These are phyloP conservation scores for Barbarea vulgaris DNA, from an alignment of 345 rosid species.

Conservation along the genomic window DNA sequence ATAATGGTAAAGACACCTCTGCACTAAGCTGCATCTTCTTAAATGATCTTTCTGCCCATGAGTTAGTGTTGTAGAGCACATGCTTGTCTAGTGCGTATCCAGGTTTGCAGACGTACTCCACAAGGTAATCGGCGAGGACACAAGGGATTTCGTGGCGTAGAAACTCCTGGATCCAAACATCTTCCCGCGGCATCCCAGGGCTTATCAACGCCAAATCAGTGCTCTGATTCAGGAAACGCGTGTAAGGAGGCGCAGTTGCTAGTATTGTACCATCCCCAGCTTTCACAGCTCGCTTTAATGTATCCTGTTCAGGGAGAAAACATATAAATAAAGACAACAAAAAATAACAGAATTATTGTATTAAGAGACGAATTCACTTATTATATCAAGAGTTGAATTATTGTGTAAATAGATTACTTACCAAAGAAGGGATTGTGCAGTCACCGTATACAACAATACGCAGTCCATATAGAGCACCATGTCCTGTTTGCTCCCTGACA, in stretches of 20 bases:
- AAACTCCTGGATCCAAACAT: slow-evolving; percentile 88
- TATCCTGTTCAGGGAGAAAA: slow-evolving; percentile 60
- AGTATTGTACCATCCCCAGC: slow-evolving; percentile 90
- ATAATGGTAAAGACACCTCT: background rate
- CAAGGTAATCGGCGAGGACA: slow-evolving; percentile 78
- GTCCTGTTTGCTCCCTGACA: slow-evolving; percentile 77
- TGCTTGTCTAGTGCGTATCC: slow-evolving; percentile 83
- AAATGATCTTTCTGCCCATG: slow-evolving; percentile 80
- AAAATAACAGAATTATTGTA: too few species aligned
- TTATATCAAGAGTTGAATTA: too few species aligned
- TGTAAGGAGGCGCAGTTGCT: slow-evolving; percentile 96
- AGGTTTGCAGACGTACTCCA: slow-evolving; percentile 93
- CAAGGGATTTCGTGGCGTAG: slow-evolving; percentile 83
- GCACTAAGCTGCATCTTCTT: slow-evolving; percentile 43
- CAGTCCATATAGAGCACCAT: slow-evolving; percentile 87
- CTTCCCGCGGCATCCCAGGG: slow-evolving; percentile 71
- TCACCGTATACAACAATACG: slow-evolving; percentile 81
- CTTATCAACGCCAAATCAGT: slow-evolving; percentile 82
- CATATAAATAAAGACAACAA: too few species aligned
- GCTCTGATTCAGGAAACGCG: slow-evolving; percentile 67
- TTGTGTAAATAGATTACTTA: too few species aligned
- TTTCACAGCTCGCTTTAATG: slow-evolving; percentile 88
- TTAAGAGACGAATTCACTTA: background rate
- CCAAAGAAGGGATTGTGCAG: slow-evolving; percentile 89
- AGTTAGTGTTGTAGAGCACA: slow-evolving; percentile 69